A percentile compares a stretch with the other conserved stretches of the same genome.
Evolutionary conservation across 306 rosid genomes (phyloP).

Genomic region (peach (Prunus persica)): Prunus_persica_NCBIv2 NC_034012.1:10466501-10467000

Average conservation of each 20-base stretch:
- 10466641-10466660: background rate
- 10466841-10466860: background rate
- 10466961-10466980: background rate
- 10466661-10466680: background rate
- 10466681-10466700: slow-evolving; percentile 1
- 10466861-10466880: background rate
- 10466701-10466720: background rate
- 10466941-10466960: background rate
- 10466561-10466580: background rate
- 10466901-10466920: background rate
- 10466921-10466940: background rate
- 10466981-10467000: background rate
- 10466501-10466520: slow-evolving; percentile 66
- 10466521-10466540: slow-evolving; percentile 53
- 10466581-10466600: background rate
- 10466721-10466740: background rate
- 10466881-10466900: background rate
- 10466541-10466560: background rate
- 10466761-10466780: background rate
- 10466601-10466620: background rate
- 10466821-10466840: background rate
- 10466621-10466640: slow-evolving; percentile 12
- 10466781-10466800: background rate
- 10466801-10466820: background rate
- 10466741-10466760: background rate